Percentiles rank a stretch among this genome's conserved stretches.
Evolutionary conservation across 495 filamentous ascomycete genomes (phyloP).

Genomic region (Pseudevernia furfuracea): DNA sequence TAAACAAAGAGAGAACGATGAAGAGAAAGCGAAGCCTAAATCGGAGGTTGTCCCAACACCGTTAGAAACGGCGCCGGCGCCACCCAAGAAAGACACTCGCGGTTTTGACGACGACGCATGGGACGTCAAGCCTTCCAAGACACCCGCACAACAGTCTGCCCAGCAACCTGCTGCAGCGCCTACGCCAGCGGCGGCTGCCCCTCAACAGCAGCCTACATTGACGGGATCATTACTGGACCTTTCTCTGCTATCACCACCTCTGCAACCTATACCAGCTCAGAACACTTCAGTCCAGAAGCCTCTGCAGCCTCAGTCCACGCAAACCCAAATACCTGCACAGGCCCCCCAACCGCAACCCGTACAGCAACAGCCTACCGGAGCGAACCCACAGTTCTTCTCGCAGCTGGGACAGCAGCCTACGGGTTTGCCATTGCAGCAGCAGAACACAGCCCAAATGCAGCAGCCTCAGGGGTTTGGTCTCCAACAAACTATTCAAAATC

Average conservation of each 20-base stretch:
- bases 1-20: constrained; percentile 47
- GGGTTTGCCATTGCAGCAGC: constrained; percentile 21
- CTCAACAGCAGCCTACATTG: constrained; percentile 43
- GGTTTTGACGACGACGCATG: constrained; percentile 98
- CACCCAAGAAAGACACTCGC: constrained; percentile 35
- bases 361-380: constrained; percentile 40
- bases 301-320: constrained; percentile 37
- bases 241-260: constrained; percentile 63
- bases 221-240: constrained; percentile 73
- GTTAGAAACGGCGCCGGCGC: constrained; percentile 40
- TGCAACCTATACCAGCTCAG: constrained; percentile 63
- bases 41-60: constrained; percentile 37
- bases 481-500: constrained; percentile 24
- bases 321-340: constrained; percentile 37
- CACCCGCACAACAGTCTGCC: constrained; percentile 34
- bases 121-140: constrained; percentile 89
- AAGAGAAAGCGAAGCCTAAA: constrained; percentile 38
- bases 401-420: constrained; percentile 36
- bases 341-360: constrained; percentile 37
- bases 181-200: constrained; percentile 25
- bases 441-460: constrained; percentile 23
- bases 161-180: constrained; percentile 25
- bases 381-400: constrained; percentile 39
- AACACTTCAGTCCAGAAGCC: constrained; percentile 39
- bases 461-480: constrained; percentile 22